Percentiles rank a stretch among this genome's conserved stretches.
Evolutionary conservation across 2,329 filamentous ascomycete species (phyloP).

Genomic region (Harringtonia aguacate): DNA sequence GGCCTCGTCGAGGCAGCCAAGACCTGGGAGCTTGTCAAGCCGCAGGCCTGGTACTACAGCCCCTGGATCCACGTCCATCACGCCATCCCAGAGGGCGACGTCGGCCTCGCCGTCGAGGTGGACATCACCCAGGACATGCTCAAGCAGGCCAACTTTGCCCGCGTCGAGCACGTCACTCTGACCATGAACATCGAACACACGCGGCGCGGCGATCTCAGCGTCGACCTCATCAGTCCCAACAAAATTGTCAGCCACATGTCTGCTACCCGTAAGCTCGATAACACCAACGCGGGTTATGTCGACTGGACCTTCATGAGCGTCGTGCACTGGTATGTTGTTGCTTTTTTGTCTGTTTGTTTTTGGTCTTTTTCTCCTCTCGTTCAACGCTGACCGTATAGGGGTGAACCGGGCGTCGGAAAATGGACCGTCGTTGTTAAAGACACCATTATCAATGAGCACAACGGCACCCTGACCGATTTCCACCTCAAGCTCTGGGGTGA

Average conservation of each 20-base stretch:
- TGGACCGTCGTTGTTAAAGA: conserved; percentile 93
- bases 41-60: conserved; percentile 88
- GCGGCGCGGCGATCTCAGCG: conserved; percentile 81
- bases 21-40: conserved; percentile 79
- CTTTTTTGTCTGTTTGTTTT: no score
- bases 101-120: conserved; percentile 70
- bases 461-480: conserved; percentile 81
- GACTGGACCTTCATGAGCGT: conserved; percentile 99
- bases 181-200: conserved; percentile 94
- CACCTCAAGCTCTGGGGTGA: conserved; percentile 92
- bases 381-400: conserved; percentile 44
- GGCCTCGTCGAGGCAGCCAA: conserved; percentile 77
- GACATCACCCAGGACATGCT: conserved; percentile 76
- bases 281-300: conserved; percentile 57
- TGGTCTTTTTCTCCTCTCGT: background rate
- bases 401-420: conserved; percentile 74
- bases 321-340: conserved; percentile 82
- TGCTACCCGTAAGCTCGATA: conserved; percentile 60
- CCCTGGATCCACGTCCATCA: conserved; percentile 90
- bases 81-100: conserved; percentile 70
- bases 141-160: conserved; percentile 69
- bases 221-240: conserved; percentile 77
- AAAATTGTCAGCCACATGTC: conserved; percentile 78
- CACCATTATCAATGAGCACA: conserved; percentile 62
- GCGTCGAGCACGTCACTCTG: conserved; percentile 87